phyloP scores from a whole-genome alignment of 75 land plant genomes.

The Gnetum montanum region DNA sequence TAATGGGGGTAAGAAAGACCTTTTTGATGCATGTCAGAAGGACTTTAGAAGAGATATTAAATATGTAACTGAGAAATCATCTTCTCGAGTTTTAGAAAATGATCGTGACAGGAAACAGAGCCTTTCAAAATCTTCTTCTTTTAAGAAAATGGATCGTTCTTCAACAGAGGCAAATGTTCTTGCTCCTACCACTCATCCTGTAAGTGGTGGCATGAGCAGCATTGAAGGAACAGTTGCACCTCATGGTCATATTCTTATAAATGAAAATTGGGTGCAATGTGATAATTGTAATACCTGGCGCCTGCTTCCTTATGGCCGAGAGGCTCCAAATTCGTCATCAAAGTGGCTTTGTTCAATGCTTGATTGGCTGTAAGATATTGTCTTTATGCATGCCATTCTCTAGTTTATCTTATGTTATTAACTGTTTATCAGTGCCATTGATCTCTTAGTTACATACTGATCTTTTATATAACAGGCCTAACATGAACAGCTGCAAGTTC shows the following conservation, averaged over 20 bases:
- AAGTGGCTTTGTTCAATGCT: slow-evolving; percentile 83
- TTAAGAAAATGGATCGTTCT: slow-evolving; percentile 7
- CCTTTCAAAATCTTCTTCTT: slow-evolving; percentile 4
- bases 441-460: background rate
- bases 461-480: slow-evolving; percentile 41
- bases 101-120: slow-evolving; percentile 17
- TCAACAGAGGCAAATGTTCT: slow-evolving; percentile 11
- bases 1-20: slow-evolving; percentile 18
- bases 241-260: slow-evolving; percentile 19
- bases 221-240: background rate
- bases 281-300: slow-evolving; percentile 86
- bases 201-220: background rate
- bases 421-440: no score
- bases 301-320: slow-evolving; percentile 44
- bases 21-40: slow-evolving; percentile 14
- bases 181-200: slow-evolving; percentile 11
- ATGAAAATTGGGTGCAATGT: slow-evolving; percentile 83
- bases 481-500: slow-evolving; percentile 64
- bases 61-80: slow-evolving; percentile 5
- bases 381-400: no score
- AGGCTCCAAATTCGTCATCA: slow-evolving; percentile 31
- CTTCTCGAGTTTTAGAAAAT: slow-evolving; percentile 14
- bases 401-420: no score
- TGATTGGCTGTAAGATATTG: slow-evolving; percentile 87
- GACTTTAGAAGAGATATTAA: slow-evolving; percentile 17